A percentile compares a stretch with the other conserved stretches of the same genome.
phyloP scores from a whole-genome alignment of 2,329 filamentous ascomycete species.

The Aspergillus sp. region DNA sequence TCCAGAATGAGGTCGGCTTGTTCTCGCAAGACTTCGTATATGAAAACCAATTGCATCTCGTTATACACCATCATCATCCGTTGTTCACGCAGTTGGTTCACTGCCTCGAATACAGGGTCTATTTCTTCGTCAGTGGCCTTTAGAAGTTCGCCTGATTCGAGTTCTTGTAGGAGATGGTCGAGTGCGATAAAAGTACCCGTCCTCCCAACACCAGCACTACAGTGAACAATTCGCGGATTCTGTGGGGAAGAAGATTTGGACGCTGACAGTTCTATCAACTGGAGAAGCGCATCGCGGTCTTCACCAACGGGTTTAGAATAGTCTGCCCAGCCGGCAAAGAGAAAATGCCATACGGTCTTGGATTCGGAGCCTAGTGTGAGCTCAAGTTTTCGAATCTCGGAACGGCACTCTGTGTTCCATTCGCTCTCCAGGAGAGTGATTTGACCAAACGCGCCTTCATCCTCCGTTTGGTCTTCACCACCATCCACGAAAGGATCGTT shows the following conservation, averaged over 20 bases:
- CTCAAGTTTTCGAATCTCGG: conserved; percentile 71
- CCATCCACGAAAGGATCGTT: conserved; percentile 51
- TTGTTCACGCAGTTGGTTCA: conserved; percentile 80
- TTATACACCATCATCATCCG: conserved; percentile 95
- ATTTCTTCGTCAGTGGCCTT: conserved; percentile 45
- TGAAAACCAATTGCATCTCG: conserved; percentile 77
- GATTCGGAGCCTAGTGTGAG: conserved; percentile 52
- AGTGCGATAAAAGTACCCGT: conserved; percentile 95
- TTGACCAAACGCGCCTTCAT: conserved; percentile 64
- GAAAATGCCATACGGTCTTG: conserved; percentile 75
- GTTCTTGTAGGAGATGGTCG: conserved; percentile 84
- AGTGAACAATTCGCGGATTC: conserved; percentile 80
- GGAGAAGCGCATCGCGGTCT: conserved; percentile 51
- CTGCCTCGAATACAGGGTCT: conserved; percentile 75
- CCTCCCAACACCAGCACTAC: conserved; percentile 88
- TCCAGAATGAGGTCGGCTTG: conserved; percentile 37
- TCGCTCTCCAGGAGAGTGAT: conserved; percentile 61
- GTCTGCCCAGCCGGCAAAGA: conserved; percentile 88
- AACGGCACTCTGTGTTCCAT: conserved; percentile 59
- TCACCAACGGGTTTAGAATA: conserved; percentile 72
- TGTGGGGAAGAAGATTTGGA: conserved; percentile 46
- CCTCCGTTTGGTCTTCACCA: conserved; percentile 62
- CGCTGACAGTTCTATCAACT: conserved; percentile 51
- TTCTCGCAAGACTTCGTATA: conserved; percentile 82
- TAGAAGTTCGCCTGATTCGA: conserved; percentile 70